Base-by-base conservation (phyloP, 2,329 filamentous ascomycete genomes). In the Scorias spongiosa region DNA sequence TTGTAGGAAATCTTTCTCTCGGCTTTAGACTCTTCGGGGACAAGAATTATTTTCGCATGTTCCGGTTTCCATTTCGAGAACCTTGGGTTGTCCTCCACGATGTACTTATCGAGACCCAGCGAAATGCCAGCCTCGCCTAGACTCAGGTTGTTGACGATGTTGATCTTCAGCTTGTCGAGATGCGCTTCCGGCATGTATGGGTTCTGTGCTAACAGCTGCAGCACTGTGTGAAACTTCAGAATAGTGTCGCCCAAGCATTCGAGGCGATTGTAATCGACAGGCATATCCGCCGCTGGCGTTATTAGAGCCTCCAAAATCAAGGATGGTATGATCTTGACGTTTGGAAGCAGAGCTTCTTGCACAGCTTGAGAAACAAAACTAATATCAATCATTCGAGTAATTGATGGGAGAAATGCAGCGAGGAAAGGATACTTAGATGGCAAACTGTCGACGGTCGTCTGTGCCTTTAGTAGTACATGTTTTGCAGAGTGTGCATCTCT, bases 241-340 rank as follows among this genome's bases (percentile, higher is more conserved):
- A 93, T 69, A 0, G 78, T 78, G 54, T 96, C 89, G 0, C 91
- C 91, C 0, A 95, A 65, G 51, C 93, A 93, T 57, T 96, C 91
- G 0, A 93, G 66, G 2, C 82, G 71, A 54, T 96, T 82, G 56
- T 95, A 95, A 50, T 94, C 74, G 0, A 69, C 71, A 1, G 65
- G 59, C 40, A 79, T 76, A 2, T 61, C 56, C 0, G 84, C 77
- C 1, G 68, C 69, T 0, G 79, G 75, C 0, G 84, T 68, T 42
- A 74, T 83, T 41, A 93, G 80, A 1, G 88, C 86, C 9, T 76
- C 78, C 1, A 78, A 58, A 0, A 93, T 57, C 29, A 81, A 64
- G 1, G 65, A 61, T 26, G 20, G 20, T 26, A 26, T 26, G 7
- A 26, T 26, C 7, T 26, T 26, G 20, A 26, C 4, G 20, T 26